Base-by-base conservation (phyloP, 768 basidiomycete species). In the Suillus subluteus region DNA sequence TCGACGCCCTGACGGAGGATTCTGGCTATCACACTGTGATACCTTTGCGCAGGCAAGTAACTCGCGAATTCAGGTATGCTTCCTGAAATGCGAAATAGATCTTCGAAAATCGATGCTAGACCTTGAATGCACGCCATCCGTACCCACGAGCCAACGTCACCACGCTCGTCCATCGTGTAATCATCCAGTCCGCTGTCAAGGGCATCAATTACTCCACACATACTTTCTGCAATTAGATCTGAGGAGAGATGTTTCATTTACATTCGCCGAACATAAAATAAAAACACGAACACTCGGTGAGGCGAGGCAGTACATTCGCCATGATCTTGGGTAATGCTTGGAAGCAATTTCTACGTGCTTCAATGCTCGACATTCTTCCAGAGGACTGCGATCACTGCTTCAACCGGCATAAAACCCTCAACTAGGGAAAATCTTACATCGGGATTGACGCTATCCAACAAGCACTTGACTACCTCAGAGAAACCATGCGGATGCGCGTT, bases 111-210 rank as follows among this genome's bases (percentile, higher is more conserved):
- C 9, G 81, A 78, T 21, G 87, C 82, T 64, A 96, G 78, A 12
- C 91, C 90, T 56, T 82, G 82, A 62, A 96, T 84, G 71, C 90
- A 92, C 2, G 88, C 87, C 8, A 92, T 85, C 68, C 97, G 92
- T 62, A 96, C 86, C 95, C 96, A 98, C 2, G 97, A 98, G 50
- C 97, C 97, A 44, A 99, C 91, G 74, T 99, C 98, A 5, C 97
- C 97, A 69, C 97, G 89, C 74, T 98, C 93, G 74, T 99, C 97
- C 58, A 87, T 88, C 6, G 94, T 91, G 74, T 99, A 99, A 79
- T 99, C 96, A 23, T 87, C 83, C 62, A 99, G 78, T 4, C 94
- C 96, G n/a, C 73, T 75, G n/a, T 90, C 76, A 44, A 94, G 73
- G 23, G 86, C 83, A 63, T 84, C 79, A 62, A 91, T 80, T 64